Conservation (phyloP, 2,329 filamentous ascomycete species). For the Hymenoscyphus fructigenus region DNA sequence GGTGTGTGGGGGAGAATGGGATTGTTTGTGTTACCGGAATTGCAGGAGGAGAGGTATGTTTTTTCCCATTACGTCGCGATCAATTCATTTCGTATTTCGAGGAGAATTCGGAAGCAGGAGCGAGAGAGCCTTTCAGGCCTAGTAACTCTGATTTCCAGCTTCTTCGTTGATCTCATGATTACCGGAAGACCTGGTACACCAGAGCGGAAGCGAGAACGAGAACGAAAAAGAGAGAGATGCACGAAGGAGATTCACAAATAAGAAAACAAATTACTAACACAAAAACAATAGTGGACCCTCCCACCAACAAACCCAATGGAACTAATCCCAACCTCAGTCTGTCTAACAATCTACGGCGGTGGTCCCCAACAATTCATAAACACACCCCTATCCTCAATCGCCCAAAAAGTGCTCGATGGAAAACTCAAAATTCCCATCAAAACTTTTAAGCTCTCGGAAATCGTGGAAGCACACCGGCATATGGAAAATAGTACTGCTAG, state of each 20-base stretch:
- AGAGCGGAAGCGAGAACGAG: neutral
- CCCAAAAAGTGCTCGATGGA: slow-evolving; percentile 40
- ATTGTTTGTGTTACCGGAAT: slow-evolving; percentile 46
- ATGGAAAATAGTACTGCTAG: slow-evolving; percentile 46
- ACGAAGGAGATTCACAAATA: too few species aligned
- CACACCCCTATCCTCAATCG: slow-evolving; percentile 43
- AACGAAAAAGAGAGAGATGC: neutral
- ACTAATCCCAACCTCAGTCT: slow-evolving; percentile 41
- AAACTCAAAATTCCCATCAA: slow-evolving; percentile 42
- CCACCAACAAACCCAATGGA: slow-evolving; percentile 45
- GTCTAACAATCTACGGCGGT: slow-evolving; percentile 44
- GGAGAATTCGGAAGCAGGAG: too few species aligned
- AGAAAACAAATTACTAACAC: neutral
- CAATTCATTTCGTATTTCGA: too few species aligned
- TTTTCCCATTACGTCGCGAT: too few species aligned
- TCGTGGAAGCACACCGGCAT: slow-evolving; percentile 45
- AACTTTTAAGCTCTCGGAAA: slow-evolving; percentile 45
- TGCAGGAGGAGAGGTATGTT: slow-evolving; percentile 17
- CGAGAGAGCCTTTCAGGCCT: too few species aligned
- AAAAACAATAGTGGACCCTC: slow-evolving; percentile 37
- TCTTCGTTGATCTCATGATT: neutral
- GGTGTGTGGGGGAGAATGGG: slow-evolving; percentile 40
- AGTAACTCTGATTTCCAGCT: too few species aligned
- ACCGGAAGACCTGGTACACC: neutral
- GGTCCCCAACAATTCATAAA: slow-evolving; percentile 41